Percentiles rank a stretch among this genome's conserved stretches.
phyloP scores from a whole-genome alignment of 805 yeast genomes.

The Candida germanica region DNA sequence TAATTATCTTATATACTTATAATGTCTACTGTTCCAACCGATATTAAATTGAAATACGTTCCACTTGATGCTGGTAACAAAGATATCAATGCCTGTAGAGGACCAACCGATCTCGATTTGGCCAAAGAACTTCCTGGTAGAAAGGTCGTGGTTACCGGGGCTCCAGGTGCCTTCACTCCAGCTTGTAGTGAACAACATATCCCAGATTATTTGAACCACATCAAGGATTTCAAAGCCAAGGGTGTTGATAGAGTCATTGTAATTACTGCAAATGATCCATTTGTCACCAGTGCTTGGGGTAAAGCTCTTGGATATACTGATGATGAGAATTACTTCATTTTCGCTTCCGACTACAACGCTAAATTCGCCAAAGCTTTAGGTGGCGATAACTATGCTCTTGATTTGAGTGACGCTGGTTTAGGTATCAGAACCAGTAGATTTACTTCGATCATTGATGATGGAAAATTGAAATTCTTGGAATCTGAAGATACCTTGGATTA shows the following conservation, averaged over 20 bases:
- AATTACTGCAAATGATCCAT: conserved; percentile 42
- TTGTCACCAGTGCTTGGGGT: conserved; percentile 44
- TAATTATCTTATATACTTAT: neutral
- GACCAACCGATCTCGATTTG: conserved; percentile 36
- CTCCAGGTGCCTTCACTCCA: conserved; percentile 86
- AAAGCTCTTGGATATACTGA: conserved; percentile 43
- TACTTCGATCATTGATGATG: conserved; percentile 62
- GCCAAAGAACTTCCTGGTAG: conserved; percentile 37
- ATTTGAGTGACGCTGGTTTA: conserved; percentile 42
- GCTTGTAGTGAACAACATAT: conserved; percentile 44
- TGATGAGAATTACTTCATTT: conserved; percentile 30
- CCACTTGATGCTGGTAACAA: conserved; percentile 38
- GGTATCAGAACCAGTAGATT: conserved; percentile 52
- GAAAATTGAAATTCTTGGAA: conserved; percentile 33
- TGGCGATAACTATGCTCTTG: conserved; percentile 51
- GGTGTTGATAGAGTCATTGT: conserved; percentile 32
- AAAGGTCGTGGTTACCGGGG: conserved; percentile 67
- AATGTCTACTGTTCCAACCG: conserved; percentile 30
- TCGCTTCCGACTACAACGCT: conserved; percentile 39
- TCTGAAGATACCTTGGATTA: conserved; percentile 25
- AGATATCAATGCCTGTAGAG: conserved; percentile 37
- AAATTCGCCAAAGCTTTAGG: conserved; percentile 46
- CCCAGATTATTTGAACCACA: conserved; percentile 37
- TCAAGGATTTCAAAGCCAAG: conserved; percentile 43
- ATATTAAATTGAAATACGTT: conserved; percentile 35